Percentiles rank a stretch among this genome's conserved stretches.
Evolutionary conservation across 2,329 filamentous ascomycete species (phyloP).

Genomic region (Elsinoe fawcettii): DNA sequence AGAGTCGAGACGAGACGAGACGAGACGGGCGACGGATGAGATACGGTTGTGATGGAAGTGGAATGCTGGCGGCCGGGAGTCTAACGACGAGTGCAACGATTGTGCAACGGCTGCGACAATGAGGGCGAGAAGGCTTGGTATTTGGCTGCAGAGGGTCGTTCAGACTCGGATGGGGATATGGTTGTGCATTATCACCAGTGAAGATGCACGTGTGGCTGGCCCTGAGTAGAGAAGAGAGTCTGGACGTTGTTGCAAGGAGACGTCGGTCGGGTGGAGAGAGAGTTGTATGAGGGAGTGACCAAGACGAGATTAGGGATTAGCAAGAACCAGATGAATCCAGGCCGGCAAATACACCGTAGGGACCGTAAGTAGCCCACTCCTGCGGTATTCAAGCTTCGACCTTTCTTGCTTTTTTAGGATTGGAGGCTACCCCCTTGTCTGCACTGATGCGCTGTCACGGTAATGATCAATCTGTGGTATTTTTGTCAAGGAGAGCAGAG

Average conservation of each 20-base stretch:
- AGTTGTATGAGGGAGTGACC: not conserved
- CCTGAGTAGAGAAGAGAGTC: not conserved
- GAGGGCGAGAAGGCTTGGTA: not conserved
- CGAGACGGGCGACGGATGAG: constrained; percentile 15
- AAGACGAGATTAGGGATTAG: not conserved
- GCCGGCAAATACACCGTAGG: not conserved
- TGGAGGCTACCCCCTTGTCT: not conserved
- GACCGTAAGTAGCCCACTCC: too few species aligned
- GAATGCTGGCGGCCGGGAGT: constrained; percentile 14
- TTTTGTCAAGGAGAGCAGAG: too few species aligned
- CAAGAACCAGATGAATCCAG: not conserved
- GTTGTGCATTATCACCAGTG: not conserved
- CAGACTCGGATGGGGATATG: not conserved
- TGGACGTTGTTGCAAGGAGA: not conserved
- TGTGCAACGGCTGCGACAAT: not conserved
- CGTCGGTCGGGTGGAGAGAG: not conserved
- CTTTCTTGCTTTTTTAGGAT: constrained; percentile 5
- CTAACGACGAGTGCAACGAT: constrained; percentile 1
- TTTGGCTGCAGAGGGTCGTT: too few species aligned
- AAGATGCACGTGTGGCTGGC: not conserved
- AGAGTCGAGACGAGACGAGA: constrained; percentile 15
- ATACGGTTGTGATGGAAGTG: constrained; percentile 11
- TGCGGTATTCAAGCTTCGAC: not conserved
- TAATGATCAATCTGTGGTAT: not conserved
- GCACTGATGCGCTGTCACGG: not conserved